These are phyloP conservation scores for Boletus patriciae DNA, from an alignment of 768 basidiomycete genomes.

Conservation along the genomic window DNA sequence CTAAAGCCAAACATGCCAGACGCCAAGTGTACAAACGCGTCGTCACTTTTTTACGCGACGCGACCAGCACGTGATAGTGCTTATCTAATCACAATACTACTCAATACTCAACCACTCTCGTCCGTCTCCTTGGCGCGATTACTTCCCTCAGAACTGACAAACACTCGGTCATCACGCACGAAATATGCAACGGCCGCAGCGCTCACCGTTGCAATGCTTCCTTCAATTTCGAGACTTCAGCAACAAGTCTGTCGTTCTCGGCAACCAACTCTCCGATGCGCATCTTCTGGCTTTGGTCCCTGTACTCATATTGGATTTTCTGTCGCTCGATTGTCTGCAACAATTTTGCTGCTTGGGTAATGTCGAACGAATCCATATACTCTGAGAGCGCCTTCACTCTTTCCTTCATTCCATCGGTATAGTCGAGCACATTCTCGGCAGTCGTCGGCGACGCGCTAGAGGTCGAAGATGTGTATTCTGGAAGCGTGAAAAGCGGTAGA, in stretches of 20 bases:
- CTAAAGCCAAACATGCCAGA: slow-evolving; percentile 46
- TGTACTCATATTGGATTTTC: slow-evolving; percentile 23
- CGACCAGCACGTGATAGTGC: slow-evolving; percentile 25
- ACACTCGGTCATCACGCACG: not conserved
- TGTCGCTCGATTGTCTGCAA: slow-evolving; percentile 24
- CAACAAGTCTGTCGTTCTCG: slow-evolving; percentile 17
- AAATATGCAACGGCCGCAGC: not conserved
- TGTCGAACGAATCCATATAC: slow-evolving; percentile 31
- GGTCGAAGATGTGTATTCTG: slow-evolving; percentile 12
- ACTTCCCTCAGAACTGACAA: slow-evolving; percentile 8
- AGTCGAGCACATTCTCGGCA: slow-evolving; percentile 30
- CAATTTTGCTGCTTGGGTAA: slow-evolving; percentile 13
- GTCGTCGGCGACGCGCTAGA: slow-evolving; percentile 24
- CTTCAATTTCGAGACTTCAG: slow-evolving; percentile 18
- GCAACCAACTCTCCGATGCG: slow-evolving; percentile 21
- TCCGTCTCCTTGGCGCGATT: slow-evolving; percentile 10
- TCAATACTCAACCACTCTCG: not conserved
- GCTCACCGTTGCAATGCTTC: slow-evolving; percentile 19
- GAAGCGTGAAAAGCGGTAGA: slow-evolving; percentile 20
- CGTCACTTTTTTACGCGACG: slow-evolving; percentile 24
- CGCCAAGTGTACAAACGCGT: slow-evolving; percentile 11
- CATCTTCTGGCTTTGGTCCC: slow-evolving; percentile 22
- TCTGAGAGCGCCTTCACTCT: slow-evolving; percentile 26
- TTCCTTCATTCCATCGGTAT: slow-evolving; percentile 18
- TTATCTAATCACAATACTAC: slow-evolving; percentile 24